Conservation (phyloP, 257 asterid genomes). For the Misopates orontium region DNA sequence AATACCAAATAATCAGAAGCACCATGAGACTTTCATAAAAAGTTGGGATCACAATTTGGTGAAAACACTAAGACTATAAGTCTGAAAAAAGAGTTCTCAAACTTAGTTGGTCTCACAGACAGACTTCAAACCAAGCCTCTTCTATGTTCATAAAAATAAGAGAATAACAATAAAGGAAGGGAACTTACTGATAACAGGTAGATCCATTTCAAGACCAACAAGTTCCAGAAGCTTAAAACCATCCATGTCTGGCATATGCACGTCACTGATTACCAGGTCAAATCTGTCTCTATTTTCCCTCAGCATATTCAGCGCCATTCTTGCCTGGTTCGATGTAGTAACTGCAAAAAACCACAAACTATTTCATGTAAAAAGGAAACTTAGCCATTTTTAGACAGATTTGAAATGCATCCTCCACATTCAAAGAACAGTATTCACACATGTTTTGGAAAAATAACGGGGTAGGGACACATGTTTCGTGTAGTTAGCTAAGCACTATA, state of each 20-base stretch:
- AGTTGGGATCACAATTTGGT: too few relatives aligned
- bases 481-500: neutral
- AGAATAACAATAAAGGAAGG: slow-evolving; percentile 7
- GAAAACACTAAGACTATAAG: neutral
- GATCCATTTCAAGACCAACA: slow-evolving; percentile 68
- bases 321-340: slow-evolving; percentile 48
- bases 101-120: neutral
- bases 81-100: neutral
- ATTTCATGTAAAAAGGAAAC: neutral
- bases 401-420: neutral
- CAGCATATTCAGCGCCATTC: slow-evolving; percentile 47
- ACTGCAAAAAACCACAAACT: slow-evolving; percentile 34
- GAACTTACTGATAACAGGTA: slow-evolving; percentile 65
- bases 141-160: neutral
- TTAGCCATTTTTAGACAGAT: neutral
- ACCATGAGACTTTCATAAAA: too few relatives aligned
- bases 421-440: neutral
- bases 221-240: slow-evolving; percentile 68
- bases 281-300: slow-evolving; percentile 52
- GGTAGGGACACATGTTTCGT: too few relatives aligned
- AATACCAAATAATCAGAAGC: too few relatives aligned
- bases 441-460: too few relatives aligned
- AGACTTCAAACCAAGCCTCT: too few relatives aligned
- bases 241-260: slow-evolving; percentile 72
- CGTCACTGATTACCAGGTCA: slow-evolving; percentile 71